phyloP scores from a whole-genome alignment of 208 protist genomes.

The Strigomonas culicis region DNA sequence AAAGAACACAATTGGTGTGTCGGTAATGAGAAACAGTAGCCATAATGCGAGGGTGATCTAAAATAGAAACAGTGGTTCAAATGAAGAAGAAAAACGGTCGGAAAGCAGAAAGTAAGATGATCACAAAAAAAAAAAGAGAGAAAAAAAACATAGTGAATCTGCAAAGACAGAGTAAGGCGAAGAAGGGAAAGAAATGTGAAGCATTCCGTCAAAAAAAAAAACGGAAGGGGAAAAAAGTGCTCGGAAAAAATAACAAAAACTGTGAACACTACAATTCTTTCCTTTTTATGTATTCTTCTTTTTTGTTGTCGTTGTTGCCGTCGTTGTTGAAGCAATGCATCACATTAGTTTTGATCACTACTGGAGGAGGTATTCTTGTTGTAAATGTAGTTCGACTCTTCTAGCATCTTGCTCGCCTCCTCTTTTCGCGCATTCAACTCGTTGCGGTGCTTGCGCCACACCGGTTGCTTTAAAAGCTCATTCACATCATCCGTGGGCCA shows the following conservation, averaged over 20 bases:
- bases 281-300: not conserved
- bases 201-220: not conserved
- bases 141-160: no score
- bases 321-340: not conserved
- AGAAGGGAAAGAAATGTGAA: no score
- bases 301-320: not conserved
- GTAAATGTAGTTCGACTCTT: slow-evolving; percentile 69
- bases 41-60: no score
- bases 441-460: slow-evolving; percentile 65
- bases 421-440: slow-evolving; percentile 64
- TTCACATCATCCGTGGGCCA: slow-evolving; percentile 77
- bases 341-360: slow-evolving; percentile 12
- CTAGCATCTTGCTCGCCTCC: slow-evolving; percentile 61
- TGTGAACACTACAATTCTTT: slow-evolving; percentile 5
- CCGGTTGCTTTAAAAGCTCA: slow-evolving; percentile 60
- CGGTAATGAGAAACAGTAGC: slow-evolving; percentile 52
- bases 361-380: slow-evolving; percentile 50
- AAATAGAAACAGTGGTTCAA: no score
- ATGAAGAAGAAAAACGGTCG: no score
- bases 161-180: no score
- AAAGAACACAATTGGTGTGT: slow-evolving; percentile 38
- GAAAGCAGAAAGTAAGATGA: no score
- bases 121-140: no score
- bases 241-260: not conserved
- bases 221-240: slow-evolving; percentile 1